Evolutionary conservation across 192 early-diverging fungal genomes (phyloP).

Genomic region (Paraglomus occultum): DNA sequence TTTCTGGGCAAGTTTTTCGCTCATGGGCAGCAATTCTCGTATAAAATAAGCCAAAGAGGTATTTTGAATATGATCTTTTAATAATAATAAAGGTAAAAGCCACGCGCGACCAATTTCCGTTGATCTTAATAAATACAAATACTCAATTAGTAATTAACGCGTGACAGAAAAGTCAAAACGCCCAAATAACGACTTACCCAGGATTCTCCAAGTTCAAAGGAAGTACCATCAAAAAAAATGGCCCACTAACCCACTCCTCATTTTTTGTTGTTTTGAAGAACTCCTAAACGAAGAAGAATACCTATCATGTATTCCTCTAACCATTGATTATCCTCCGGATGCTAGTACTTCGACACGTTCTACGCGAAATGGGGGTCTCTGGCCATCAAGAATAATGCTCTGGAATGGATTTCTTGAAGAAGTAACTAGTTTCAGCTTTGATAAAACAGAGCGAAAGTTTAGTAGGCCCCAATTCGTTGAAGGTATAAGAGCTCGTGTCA

Average conservation of each 20-base stretch:
- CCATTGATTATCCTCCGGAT: slow-evolving; percentile 18
- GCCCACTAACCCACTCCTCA: slow-evolving; percentile 7
- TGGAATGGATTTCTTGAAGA: slow-evolving; percentile 22
- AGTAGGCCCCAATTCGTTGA: slow-evolving; percentile 17
- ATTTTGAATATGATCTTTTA: slow-evolving; percentile 72
- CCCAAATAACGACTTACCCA: slow-evolving; percentile 35
- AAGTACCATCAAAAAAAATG: slow-evolving; percentile 63
- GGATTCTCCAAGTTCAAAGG: slow-evolving; percentile 84
- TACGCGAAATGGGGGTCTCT: slow-evolving; percentile 4
- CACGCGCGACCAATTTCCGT: slow-evolving; percentile 74
- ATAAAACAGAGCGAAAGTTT: slow-evolving; percentile 20
- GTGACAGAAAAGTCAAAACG: too few relatives aligned
- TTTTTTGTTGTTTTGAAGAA: slow-evolving; percentile 2
- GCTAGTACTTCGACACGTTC: slow-evolving; percentile 23
- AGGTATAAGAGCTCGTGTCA: too few relatives aligned
- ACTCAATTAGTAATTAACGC: not conserved
- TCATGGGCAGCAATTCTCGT: slow-evolving; percentile 71
- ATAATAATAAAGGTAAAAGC: slow-evolving; percentile 82
- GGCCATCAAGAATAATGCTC: slow-evolving; percentile 21
- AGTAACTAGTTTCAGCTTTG: slow-evolving; percentile 17
- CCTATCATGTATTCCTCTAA: slow-evolving; percentile 18
- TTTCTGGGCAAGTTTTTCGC: slow-evolving; percentile 66
- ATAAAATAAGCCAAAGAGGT: slow-evolving; percentile 73
- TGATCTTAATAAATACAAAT: slow-evolving; percentile 18
- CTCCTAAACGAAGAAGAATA: slow-evolving; percentile 21